Base-by-base conservation (phyloP, 2,329 filamentous ascomycete species). In the Juglanconis sp. region DNA sequence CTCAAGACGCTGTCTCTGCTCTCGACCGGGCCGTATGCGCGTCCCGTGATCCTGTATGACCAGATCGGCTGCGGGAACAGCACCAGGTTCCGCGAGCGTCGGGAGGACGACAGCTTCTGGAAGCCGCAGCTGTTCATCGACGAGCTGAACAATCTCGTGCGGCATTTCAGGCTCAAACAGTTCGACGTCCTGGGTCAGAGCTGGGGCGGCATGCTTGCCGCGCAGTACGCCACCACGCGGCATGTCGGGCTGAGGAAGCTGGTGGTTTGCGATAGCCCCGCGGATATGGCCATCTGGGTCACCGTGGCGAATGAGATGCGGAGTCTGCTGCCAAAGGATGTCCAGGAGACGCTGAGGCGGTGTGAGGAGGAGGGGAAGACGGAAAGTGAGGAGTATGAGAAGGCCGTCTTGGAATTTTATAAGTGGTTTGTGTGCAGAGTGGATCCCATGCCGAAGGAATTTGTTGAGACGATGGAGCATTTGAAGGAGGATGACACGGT, bases 161-260 rank as follows among this genome's bases (percentile, higher is more conserved):
- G 64, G 0, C 68, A 74, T 49, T 70, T 84, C 0, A 71, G 69
- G 0, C 72, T 84, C 35, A 56, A 68, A 1, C 52, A 65, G 0
- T 79, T 79, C 59, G 73, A 80, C 61, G 57, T 83, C 0, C 71
- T 78, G 0, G 81, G 81, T 1, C 79, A 84, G 40, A 78, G 74
- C 24, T 84, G 81, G 80, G 81, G 82, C 15, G 82, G 78, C 0
- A 81, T 84, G 77, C 68, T 84, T 0, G 79, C 69, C 1, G 72
- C 72, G 0, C 65, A 73, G 35, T 80, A 75, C 69, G 79, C 79
- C 0, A 71, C 72, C 4, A 65, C 66, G 9, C 70, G 15, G 36
- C 73, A 72, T 4, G 53, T 58, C 31, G 74, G 75, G 0, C 64
- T 81, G 38, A 67, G 70, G 7, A 75, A 73, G 58, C 64, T 80